These are phyloP conservation scores for Schrenkiella parvula DNA, from an alignment of 345 rosid species.

Conservation along the genomic window DNA sequence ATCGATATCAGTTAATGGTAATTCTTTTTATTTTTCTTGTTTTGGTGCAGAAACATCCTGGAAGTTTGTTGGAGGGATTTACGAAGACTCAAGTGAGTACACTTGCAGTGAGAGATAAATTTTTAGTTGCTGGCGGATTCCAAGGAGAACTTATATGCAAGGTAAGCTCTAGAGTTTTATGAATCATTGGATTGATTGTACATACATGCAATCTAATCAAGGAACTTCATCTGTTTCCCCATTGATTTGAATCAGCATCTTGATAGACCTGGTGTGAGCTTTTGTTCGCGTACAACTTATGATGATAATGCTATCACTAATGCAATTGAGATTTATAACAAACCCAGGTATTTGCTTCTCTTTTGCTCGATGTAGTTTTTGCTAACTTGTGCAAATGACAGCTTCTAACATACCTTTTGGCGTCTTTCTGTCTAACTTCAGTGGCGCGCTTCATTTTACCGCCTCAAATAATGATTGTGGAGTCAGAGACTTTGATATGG, in stretches of 20 bases:
- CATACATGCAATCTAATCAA: neutral
- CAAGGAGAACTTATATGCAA: constrained; percentile 66
- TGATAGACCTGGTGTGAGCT: constrained; percentile 86
- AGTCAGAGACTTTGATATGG: constrained; percentile 84
- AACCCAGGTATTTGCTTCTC: constrained; percentile 46
- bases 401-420: constrained; percentile 19
- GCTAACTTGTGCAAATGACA: neutral
- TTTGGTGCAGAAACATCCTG: constrained; percentile 46
- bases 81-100: constrained; percentile 58
- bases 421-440: constrained; percentile 29
- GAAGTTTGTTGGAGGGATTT: constrained; percentile 55
- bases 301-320: constrained; percentile 97
- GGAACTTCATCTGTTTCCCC: constrained; percentile 9
- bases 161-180: constrained; percentile 29
- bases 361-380: constrained; percentile 5
- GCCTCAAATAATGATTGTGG: constrained; percentile 84
- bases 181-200: neutral
- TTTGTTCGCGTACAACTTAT: constrained; percentile 81
- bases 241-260: constrained; percentile 46
- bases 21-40: neutral
- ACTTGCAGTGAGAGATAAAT: constrained; percentile 47
- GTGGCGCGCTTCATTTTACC: constrained; percentile 70
- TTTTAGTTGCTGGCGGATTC: constrained; percentile 59
- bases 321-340: constrained; percentile 82
- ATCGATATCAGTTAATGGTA: neutral